Conservation (phyloP, 2,329 filamentous ascomycete species). For the Cryphonectria nitschkei region DNA sequence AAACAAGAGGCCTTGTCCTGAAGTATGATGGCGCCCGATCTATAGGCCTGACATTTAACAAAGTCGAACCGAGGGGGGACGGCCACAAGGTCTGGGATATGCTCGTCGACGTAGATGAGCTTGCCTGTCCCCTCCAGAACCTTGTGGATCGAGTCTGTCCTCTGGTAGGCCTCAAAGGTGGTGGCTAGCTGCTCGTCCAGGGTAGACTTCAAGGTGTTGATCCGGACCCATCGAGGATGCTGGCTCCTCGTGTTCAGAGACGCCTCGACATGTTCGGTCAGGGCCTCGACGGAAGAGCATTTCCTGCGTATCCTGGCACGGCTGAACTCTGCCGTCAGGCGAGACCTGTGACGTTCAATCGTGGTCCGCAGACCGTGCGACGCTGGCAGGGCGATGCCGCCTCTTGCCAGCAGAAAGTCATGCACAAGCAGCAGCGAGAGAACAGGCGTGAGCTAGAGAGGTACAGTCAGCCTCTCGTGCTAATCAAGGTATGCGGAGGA, state of each 20-base stretch:
- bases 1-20: conserved; percentile 99
- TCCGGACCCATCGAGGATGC: conserved; percentile 88
- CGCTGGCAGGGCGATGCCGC: conserved; percentile 79
- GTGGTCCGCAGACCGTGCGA: conserved; percentile 77
- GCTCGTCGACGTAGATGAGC: conserved; percentile 71
- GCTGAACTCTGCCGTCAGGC: conserved; percentile 81
- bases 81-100: conserved; percentile 84
- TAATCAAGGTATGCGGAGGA: neutral
- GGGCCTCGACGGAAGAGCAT: conserved; percentile 67
- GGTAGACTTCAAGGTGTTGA: conserved; percentile 78
- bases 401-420: conserved; percentile 81
- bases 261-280: conserved; percentile 62
- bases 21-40: conserved; percentile 77
- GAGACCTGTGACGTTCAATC: conserved; percentile 79
- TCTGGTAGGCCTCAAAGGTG: conserved; percentile 70
- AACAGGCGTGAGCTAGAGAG: conserved; percentile 71
- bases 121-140: conserved; percentile 54
- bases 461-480: conserved; percentile 34
- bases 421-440: conserved; percentile 83
- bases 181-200: conserved; percentile 72
- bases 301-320: conserved; percentile 75
- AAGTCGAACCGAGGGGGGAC: conserved; percentile 74
- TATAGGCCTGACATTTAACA: conserved; percentile 74
- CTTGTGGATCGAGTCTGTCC: conserved; percentile 58
- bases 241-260: conserved; percentile 54